Evolutionary conservation across 2,329 filamentous ascomycete species (phyloP).

Genomic region (Mariannaea elegans): DNA sequence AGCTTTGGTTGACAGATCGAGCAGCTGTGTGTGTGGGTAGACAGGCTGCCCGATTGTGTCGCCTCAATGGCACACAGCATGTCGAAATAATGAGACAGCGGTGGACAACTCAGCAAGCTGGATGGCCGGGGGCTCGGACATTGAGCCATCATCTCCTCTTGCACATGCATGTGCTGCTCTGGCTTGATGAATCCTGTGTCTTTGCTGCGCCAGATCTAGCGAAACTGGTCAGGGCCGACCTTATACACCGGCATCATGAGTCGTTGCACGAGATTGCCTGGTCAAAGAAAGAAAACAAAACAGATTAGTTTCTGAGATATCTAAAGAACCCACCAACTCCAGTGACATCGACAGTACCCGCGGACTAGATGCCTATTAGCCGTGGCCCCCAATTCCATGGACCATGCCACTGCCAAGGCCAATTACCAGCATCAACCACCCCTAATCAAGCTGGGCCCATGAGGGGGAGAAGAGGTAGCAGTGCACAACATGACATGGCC

Average conservation of each 20-base stretch:
- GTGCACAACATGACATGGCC: constrained; percentile 21
- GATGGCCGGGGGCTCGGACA: constrained; percentile 9
- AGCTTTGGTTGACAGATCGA: constrained; percentile 26
- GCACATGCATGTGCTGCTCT: constrained; percentile 3
- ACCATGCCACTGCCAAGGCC: constrained; percentile 4
- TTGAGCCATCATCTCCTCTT: constrained; percentile 3
- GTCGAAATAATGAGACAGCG: constrained; percentile 10
- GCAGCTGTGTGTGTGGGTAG: constrained; percentile 8
- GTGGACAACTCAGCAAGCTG: constrained; percentile 8
- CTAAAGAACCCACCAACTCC: constrained; percentile 10
- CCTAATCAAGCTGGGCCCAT: no score
- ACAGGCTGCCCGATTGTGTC: constrained; percentile 10
- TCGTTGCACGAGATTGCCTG: constrained; percentile 10
- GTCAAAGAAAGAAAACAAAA: not conserved
- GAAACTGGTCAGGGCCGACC: no score
- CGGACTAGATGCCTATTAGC: constrained; percentile 4
- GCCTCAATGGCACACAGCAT: constrained; percentile 15
- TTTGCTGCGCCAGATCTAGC: no score
- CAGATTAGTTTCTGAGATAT: not conserved
- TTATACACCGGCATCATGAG: constrained; percentile 14
- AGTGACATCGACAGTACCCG: constrained; percentile 1
- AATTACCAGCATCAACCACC: not conserved
- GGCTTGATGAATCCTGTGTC: not conserved
- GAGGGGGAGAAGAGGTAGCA: not conserved
- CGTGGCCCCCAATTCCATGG: constrained; percentile 10